phyloP scores from a whole-genome alignment of 2,329 filamentous ascomycete species.

The Pezicula neosporulosa region DNA sequence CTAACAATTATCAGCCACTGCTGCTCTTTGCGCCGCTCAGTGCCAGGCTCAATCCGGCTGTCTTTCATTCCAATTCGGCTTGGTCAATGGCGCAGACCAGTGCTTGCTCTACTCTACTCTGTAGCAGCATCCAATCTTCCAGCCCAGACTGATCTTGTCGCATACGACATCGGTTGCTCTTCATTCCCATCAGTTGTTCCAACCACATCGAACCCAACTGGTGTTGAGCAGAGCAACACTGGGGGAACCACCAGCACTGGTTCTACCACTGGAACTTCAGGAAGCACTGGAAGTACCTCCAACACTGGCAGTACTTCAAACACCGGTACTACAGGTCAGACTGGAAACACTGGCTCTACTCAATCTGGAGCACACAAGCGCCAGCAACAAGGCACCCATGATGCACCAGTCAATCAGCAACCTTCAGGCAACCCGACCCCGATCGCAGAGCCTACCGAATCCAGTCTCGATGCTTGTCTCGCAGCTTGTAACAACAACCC shows the following conservation, averaged over 20 bases:
- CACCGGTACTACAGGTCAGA: not conserved
- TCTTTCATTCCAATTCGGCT: constrained; percentile 1
- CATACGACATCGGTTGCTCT: constrained; percentile 14
- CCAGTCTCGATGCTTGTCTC: not conserved
- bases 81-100: constrained; percentile 1
- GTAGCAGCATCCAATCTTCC: constrained; percentile 1
- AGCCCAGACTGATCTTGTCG: constrained; percentile 9
- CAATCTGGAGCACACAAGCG: not conserved
- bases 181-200: constrained; percentile 11
- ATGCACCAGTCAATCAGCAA: constrained; percentile 1
- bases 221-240: not conserved
- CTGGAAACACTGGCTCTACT: not conserved
- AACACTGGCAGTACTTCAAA: not conserved
- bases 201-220: constrained; percentile 13
- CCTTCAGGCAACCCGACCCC: not conserved
- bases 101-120: constrained; percentile 5
- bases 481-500: not conserved
- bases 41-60: not conserved
- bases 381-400: constrained; percentile 2
- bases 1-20: not conserved
- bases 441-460: not conserved
- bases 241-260: not conserved
- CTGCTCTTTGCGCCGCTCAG: not conserved
- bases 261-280: not conserved
- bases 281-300: not conserved